Percentiles rank a stretch among this genome's conserved stretches.
phyloP scores from a whole-genome alignment of 176 grass and related monocot species.

The Poa annua region DNA sequence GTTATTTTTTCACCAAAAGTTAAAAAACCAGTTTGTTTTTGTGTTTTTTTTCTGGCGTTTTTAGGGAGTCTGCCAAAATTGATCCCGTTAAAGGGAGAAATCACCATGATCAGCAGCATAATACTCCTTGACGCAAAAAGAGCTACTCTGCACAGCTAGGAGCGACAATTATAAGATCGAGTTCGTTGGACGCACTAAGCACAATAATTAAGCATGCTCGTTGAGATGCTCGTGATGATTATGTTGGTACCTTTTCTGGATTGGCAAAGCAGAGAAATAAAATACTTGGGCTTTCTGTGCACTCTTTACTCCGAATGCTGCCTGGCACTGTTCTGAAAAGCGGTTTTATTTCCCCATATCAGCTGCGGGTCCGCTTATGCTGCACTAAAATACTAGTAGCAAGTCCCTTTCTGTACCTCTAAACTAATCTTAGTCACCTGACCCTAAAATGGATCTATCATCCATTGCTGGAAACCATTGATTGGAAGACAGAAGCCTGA shows the following conservation, averaged over 20 bases:
- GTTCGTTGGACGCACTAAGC: slow-evolving; percentile 6
- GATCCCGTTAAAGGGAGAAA: no score
- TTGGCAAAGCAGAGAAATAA: background rate
- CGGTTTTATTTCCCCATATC: slow-evolving; percentile 9
- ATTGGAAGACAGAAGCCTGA: background rate
- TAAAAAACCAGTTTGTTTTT: no score
- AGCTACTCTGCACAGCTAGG: background rate
- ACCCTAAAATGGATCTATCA: background rate
- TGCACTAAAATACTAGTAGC: slow-evolving; percentile 22
- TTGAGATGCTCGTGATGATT: background rate
- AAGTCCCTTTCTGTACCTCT: background rate
- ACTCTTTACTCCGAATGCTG: background rate
- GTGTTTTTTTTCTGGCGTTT: no score
- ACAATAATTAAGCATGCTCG: background rate
- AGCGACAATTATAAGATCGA: background rate
- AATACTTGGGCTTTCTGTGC: background rate
- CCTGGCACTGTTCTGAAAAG: slow-evolving; percentile 27
- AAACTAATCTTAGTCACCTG: background rate
- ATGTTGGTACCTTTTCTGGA: background rate
- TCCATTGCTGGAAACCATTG: background rate
- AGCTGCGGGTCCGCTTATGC: slow-evolving; percentile 5
- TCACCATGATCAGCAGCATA: no score
- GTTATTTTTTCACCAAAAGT: no score
- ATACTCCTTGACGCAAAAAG: background rate
- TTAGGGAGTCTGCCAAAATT: no score